Conservation (phyloP, 176 grass and related monocot species). For the Avena sativa region DNA sequence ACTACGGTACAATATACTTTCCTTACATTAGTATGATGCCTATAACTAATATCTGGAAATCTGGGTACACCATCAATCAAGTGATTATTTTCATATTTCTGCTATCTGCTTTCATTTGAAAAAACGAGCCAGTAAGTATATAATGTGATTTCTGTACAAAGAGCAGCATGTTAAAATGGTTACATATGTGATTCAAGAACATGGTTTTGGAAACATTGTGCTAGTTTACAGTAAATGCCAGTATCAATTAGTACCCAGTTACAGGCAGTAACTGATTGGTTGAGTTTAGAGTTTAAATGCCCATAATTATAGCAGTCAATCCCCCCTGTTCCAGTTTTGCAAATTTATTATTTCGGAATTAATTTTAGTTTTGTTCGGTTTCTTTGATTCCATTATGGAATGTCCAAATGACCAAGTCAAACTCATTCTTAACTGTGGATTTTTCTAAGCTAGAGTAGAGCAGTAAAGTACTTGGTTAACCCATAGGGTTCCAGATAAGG, state of each 20-base stretch:
- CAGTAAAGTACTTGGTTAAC: constrained; percentile 23
- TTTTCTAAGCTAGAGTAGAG: background rate
- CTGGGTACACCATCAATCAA: background rate
- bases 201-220: background rate
- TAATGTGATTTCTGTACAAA: background rate
- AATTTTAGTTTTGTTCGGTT: background rate
- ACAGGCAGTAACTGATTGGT: background rate
- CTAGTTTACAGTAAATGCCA: constrained; percentile 7
- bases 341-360: background rate
- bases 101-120: background rate
- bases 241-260: constrained; percentile 13
- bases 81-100: constrained; percentile 14
- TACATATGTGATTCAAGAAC: constrained; percentile 18
- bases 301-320: constrained; percentile 16
- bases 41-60: constrained; percentile 19
- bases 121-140: background rate
- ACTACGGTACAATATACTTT: constrained; percentile 61
- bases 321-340: constrained; percentile 25
- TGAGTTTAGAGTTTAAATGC: constrained; percentile 28
- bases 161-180: constrained; percentile 9
- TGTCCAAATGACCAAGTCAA: background rate
- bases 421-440: constrained; percentile 14
- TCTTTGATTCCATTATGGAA: background rate
- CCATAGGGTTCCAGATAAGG: background rate
- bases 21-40: constrained; percentile 24